Base-by-base conservation (phyloP, 176 grass and related monocot genomes). In the Tuctoria greenei region DNA sequence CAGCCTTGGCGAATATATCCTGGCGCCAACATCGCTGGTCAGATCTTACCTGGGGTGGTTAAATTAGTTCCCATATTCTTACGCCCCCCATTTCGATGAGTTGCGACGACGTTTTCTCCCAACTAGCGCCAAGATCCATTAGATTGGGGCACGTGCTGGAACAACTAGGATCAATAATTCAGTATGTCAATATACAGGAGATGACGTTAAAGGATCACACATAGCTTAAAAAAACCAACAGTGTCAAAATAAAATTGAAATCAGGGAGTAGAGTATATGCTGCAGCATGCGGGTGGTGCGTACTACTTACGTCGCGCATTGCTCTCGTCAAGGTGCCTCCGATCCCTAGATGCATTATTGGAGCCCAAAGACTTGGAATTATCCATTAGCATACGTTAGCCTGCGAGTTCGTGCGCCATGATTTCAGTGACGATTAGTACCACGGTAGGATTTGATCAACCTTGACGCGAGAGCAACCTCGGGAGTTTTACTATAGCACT, bases 261-360 rank as follows among this genome's bases (percentile, higher is more conserved):
- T 1, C 31, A 31, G 31, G 31, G 31, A 31, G 31, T 31, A 31
- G 1, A 31, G 4, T 15, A 7, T 46, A 47, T 15, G 47, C 16
- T 31, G 17, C 43, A 4, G 20, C 21, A 14, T 36, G 64, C 31
- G 11, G 68, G 49, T 1, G 50, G 64, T 36, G 26, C 39, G 75
- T 69, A 18, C 23, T 26, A 9, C 28, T 60, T 50, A 73, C 70
- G 26, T 50, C 3, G 31, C 17, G 77, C 40, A 20, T 38, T 0
- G 20, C 65, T 31, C 17, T 24, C 66, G 36, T 64, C 59, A 61
- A 66, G 39, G 46, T 15, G 49, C 67, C 62, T 51, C 77, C 65
- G 65, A 86, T 86, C 84, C 78, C 84, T 57, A 81, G 72, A 37
- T 7, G 59, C 69, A 71, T 72, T n/a, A 71, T 72, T n/a, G 65